phyloP scores from a whole-genome alignment of 2,329 filamentous ascomycete genomes.

The Fusarium sp. region DNA sequence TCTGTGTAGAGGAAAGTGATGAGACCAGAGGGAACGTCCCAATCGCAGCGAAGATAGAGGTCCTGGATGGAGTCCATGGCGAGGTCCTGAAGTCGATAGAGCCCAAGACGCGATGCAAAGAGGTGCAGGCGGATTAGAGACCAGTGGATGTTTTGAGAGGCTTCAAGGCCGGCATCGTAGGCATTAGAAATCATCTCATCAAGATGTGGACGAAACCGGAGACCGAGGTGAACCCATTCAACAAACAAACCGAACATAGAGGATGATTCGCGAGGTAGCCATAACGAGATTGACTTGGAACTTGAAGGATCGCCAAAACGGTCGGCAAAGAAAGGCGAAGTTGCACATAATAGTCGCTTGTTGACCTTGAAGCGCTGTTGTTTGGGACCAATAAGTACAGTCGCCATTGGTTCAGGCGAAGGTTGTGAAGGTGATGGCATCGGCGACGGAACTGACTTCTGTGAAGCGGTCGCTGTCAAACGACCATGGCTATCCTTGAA shows the following conservation, averaged over 20 bases:
- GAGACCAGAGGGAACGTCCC: constrained; percentile 66
- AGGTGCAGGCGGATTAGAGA: constrained; percentile 67
- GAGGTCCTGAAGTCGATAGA: constrained; percentile 65
- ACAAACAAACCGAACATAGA: constrained; percentile 66
- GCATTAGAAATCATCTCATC: constrained; percentile 54
- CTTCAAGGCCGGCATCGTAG: constrained; percentile 45
- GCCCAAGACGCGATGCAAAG: constrained; percentile 64
- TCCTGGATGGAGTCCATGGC: constrained; percentile 71
- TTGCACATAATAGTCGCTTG: constrained; percentile 59
- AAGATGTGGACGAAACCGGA: constrained; percentile 57
- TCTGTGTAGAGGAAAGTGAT: constrained; percentile 66
- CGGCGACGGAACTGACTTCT: constrained; percentile 42
- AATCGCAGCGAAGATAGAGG: constrained; percentile 68
- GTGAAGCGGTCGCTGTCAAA: constrained; percentile 24
- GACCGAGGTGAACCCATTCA: constrained; percentile 62
- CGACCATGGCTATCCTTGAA: constrained; percentile 32
- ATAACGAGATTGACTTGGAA: constrained; percentile 50
- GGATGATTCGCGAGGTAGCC: constrained; percentile 60
- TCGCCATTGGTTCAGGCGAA: constrained; percentile 46
- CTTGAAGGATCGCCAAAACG: constrained; percentile 54
- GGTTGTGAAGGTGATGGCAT: constrained; percentile 36
- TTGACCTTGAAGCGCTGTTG: constrained; percentile 57
- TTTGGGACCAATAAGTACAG: constrained; percentile 57
- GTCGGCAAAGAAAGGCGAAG: constrained; percentile 62
- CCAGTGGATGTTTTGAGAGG: constrained; percentile 62